A percentile compares a stretch with the other conserved stretches of the same genome.
Evolutionary conservation across 768 basidiomycete species (phyloP).

Genomic region (Polyporus arcularius): DNA sequence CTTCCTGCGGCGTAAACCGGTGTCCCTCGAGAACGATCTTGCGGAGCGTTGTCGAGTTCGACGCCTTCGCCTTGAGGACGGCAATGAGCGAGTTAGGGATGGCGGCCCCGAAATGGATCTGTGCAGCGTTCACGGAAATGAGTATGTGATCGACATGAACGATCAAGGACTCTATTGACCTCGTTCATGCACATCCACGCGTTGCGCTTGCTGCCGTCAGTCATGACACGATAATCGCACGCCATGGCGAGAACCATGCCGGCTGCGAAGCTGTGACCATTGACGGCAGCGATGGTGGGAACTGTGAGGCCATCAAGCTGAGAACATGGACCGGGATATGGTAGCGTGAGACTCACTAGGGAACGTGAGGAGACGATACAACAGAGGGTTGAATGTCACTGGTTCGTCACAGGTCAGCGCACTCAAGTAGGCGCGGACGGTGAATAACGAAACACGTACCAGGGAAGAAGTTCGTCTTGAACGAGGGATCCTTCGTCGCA

Average conservation of each 20-base stretch:
- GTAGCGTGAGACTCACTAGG: slow-evolving; percentile 53
- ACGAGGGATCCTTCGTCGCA: slow-evolving; percentile 52
- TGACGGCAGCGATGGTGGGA: slow-evolving; percentile 77
- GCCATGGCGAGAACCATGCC: slow-evolving; percentile 77
- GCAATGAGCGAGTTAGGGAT: slow-evolving; percentile 74
- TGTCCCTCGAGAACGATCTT: slow-evolving; percentile 81
- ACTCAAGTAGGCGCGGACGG: not conserved
- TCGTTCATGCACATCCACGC: slow-evolving; percentile 96
- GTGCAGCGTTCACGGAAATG: not conserved
- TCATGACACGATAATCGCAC: slow-evolving; percentile 91
- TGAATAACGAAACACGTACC: slow-evolving; percentile 38
- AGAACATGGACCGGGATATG: not conserved
- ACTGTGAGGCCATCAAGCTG: slow-evolving; percentile 43
- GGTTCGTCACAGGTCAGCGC: slow-evolving; percentile 2
- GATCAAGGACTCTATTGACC: slow-evolving; percentile 38
- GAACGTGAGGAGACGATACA: slow-evolving; percentile 69
- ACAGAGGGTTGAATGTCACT: slow-evolving; percentile 78
- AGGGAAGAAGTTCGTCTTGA: slow-evolving; percentile 68
- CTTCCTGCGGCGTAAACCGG: slow-evolving; percentile 74
- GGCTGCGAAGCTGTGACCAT: slow-evolving; percentile 86
- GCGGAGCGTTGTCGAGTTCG: slow-evolving; percentile 57
- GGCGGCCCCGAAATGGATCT: slow-evolving; percentile 82
- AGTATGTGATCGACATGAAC: not conserved
- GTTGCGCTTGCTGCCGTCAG: slow-evolving; percentile 71
- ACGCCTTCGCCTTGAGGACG: slow-evolving; percentile 64